A percentile compares a stretch with the other conserved stretches of the same genome.
These are phyloP conservation scores for Picea mariana DNA, from an alignment of 83 land plant genomes.

Conservation along the genomic window DNA sequence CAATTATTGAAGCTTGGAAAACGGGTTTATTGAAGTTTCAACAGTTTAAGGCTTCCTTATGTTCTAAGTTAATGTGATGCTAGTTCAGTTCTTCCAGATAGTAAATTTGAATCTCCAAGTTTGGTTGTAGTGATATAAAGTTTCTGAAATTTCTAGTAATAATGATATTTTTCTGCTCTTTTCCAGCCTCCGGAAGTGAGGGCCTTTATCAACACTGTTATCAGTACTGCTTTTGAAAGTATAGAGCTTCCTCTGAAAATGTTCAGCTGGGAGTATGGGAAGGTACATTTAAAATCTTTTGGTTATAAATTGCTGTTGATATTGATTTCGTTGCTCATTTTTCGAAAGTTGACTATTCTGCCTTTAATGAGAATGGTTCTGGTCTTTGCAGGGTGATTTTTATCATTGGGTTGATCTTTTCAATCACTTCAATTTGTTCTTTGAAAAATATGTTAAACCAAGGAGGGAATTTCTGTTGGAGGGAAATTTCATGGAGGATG, in stretches of 20 bases:
- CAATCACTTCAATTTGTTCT: conserved; percentile 40
- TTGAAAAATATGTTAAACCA: conserved; percentile 40
- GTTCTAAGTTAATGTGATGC: too few relatives aligned
- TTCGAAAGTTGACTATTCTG: neutral
- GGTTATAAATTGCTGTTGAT: too few relatives aligned
- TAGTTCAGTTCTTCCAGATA: too few relatives aligned
- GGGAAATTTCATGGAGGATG: conserved; percentile 28
- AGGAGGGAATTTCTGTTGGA: conserved; percentile 48
- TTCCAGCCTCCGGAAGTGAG: conserved; percentile 77
- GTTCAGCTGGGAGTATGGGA: conserved; percentile 84
- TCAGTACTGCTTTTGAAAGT: conserved; percentile 54
- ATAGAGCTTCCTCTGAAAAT: conserved; percentile 59
- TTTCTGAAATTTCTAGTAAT: too few relatives aligned
- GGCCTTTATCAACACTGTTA: conserved; percentile 67
- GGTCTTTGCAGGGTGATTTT: conserved; percentile 36
- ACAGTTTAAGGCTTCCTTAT: too few relatives aligned
- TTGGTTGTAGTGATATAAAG: too few relatives aligned
- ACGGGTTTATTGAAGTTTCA: too few relatives aligned
- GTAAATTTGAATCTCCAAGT: too few relatives aligned
- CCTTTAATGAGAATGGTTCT: too few relatives aligned
- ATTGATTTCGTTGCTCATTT: neutral
- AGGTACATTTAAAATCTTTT: conserved; percentile 43
- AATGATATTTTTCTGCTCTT: neutral
- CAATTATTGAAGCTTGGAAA: too few relatives aligned
- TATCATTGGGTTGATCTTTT: conserved; percentile 47